A percentile compares a stretch with the other conserved stretches of the same genome.
These are phyloP conservation scores for Yarrowia sp. DNA, from an alignment of 805 yeast species.

Conservation along the genomic window DNA sequence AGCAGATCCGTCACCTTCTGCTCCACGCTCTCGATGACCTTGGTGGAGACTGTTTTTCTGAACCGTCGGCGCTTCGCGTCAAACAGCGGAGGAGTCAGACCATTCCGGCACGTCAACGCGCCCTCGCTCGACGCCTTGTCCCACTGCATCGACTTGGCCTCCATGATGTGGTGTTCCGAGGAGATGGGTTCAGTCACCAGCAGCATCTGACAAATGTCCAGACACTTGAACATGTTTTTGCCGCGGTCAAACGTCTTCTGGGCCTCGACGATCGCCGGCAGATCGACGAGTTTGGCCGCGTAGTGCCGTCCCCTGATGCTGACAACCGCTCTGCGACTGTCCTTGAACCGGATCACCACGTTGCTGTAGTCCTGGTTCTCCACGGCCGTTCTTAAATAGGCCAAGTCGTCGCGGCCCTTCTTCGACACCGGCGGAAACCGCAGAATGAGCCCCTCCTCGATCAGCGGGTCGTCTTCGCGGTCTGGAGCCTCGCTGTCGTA, in stretches of 20 bases:
- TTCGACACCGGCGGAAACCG: slow-evolving; percentile 52
- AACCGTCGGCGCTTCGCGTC: slow-evolving; percentile 68
- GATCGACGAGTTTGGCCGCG: slow-evolving; percentile 80
- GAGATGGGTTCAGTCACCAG: slow-evolving; percentile 61
- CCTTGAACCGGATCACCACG: slow-evolving; percentile 77
- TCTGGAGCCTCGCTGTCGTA: slow-evolving; percentile 97
- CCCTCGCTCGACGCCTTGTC: background rate
- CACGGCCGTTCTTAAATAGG: slow-evolving; percentile 69
- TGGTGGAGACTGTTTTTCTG: slow-evolving; percentile 64
- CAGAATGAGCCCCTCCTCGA: slow-evolving; percentile 81
- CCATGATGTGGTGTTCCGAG: slow-evolving; percentile 6
- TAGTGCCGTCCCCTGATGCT: slow-evolving; percentile 66
- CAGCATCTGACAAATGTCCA: slow-evolving; percentile 83
- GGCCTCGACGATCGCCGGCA: slow-evolving; percentile 84
- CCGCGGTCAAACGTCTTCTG: slow-evolving; percentile 79
- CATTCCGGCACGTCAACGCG: slow-evolving; percentile 49
- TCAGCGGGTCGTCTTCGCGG: slow-evolving; percentile 86
- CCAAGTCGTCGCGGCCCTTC: slow-evolving; percentile 53
- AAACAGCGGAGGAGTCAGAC: slow-evolving; percentile 77
- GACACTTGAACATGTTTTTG: slow-evolving; percentile 81
- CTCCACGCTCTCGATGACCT: slow-evolving; percentile 75
- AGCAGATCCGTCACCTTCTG: slow-evolving; percentile 73
- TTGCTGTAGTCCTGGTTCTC: slow-evolving; percentile 65
- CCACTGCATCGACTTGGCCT: slow-evolving; percentile 24
- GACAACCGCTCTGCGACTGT: slow-evolving; percentile 73